These are phyloP conservation scores for Diaporthe batatas DNA, from an alignment of 2,329 filamentous ascomycete species.

Conservation along the genomic window DNA sequence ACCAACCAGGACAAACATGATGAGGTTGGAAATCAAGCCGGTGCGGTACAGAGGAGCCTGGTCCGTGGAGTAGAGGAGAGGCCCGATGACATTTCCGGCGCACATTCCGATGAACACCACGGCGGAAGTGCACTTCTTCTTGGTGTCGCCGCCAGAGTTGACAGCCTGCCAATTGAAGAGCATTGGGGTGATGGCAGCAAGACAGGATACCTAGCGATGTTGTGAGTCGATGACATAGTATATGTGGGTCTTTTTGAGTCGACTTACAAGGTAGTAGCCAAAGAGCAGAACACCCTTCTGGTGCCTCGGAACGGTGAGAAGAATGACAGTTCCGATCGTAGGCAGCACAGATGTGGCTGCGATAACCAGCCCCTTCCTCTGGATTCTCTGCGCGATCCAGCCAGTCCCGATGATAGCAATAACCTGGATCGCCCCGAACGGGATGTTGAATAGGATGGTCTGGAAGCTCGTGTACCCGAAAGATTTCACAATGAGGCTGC, in stretches of 20 bases:
- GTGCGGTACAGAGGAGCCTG: slow-evolving; percentile 69
- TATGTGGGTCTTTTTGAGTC: neutral
- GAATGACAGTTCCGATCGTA: slow-evolving; percentile 58
- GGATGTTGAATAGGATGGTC: slow-evolving; percentile 72
- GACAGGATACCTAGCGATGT: slow-evolving; percentile 43
- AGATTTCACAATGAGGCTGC: slow-evolving; percentile 68
- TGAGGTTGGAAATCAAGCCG: slow-evolving; percentile 71
- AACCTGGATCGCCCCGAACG: slow-evolving; percentile 70
- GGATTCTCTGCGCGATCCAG: slow-evolving; percentile 57
- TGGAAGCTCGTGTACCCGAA: slow-evolving; percentile 69
- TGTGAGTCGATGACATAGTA: neutral
- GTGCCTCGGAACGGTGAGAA: slow-evolving; percentile 60
- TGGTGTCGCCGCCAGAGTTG: slow-evolving; percentile 78
- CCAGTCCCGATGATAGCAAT: slow-evolving; percentile 69
- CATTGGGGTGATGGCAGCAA: slow-evolving; percentile 60
- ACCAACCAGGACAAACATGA: slow-evolving; percentile 72
- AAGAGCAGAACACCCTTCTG: slow-evolving; percentile 64
- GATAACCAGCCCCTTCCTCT: slow-evolving; percentile 60
- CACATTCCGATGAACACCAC: slow-evolving; percentile 75
- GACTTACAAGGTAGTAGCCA: slow-evolving; percentile 62
- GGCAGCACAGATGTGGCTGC: slow-evolving; percentile 55
- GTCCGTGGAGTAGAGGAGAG: slow-evolving; percentile 72
- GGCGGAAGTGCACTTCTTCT: slow-evolving; percentile 75
- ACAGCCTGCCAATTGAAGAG: slow-evolving; percentile 73
- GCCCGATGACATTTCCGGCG: slow-evolving; percentile 76